Base-by-base conservation (phyloP, 176 grass and related monocot genomes). In the Triticum urartu region DNA sequence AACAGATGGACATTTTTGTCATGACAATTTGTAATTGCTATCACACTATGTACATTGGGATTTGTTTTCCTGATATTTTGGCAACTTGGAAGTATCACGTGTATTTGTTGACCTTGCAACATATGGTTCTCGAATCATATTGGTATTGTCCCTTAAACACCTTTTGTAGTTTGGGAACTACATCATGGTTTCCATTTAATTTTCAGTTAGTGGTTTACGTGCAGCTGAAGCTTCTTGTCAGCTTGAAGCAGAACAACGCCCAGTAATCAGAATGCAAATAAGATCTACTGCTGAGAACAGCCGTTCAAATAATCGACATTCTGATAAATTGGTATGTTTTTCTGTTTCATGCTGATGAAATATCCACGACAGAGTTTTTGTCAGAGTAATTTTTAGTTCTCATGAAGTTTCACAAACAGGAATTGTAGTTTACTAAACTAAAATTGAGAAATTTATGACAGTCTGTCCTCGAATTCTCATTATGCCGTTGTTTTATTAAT, bases 211-310 rank as follows among this genome's bases (percentile, higher is more conserved):
- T 89, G 84, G 79, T 69, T 86, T 75, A 68, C 79, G n/a, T 42
- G 84, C 76, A 28, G 47, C 63, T 9, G 68, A 84, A 40, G 54
- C 80, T 81, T 76, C 87, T 76, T 50, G 50, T 86, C 75, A 54
- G 75, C 80, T 84, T 80, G 87, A 80, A 84, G 75, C 40, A 65
- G 87, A 87, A 22, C 79, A 80, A 72, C 87, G 87, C 22, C 87
- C 84, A 1, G 84, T 62, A 63, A 89, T 92, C 71, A 89, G 84
- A 87, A 89, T 89, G 87, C 91, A 89, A 67, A 81, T 92, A 24
- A 84, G 40, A 79, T 80, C 84, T 86, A 72, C 24, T 75, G 79
- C 87, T 80, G 90, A 92, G 33, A 92, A 89, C 63, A 92, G 50
- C 40, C 91, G 59, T 64, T 83, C 75, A 34, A 89, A 83, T 80